Percentiles rank a stretch among this genome's conserved stretches.
These are phyloP conservation scores for Thermochaetoides dissita DNA, from an alignment of 2,329 filamentous ascomycete species.

Conservation along the genomic window DNA sequence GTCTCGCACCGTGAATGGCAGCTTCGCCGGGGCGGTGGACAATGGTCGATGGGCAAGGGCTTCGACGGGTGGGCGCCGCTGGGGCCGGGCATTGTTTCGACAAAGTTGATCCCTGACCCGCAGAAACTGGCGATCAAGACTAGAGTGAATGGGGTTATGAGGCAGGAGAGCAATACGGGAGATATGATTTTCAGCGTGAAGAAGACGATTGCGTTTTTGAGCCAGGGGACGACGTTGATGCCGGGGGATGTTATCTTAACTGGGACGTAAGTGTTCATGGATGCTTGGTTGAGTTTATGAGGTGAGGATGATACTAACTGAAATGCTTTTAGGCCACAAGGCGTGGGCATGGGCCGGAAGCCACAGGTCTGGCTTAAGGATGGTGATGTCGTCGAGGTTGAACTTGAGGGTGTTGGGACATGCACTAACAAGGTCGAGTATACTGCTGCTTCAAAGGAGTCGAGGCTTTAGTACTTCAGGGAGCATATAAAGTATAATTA, in stretches of 20 bases:
- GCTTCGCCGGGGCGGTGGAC: conserved; percentile 49
- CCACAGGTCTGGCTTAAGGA: conserved; percentile 56
- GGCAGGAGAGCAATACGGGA: conserved; percentile 41
- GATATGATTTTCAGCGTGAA: conserved; percentile 52
- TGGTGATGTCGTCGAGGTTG: conserved; percentile 56
- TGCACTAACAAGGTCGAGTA: conserved; percentile 40
- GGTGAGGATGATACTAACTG: too few relatives aligned
- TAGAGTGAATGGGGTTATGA: conserved; percentile 42
- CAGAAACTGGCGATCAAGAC: conserved; percentile 43
- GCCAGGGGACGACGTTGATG: conserved; percentile 46
- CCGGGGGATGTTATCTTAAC: conserved; percentile 55
- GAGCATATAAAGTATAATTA: not conserved
- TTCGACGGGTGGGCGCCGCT: conserved; percentile 66
- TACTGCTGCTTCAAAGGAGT: conserved; percentile 16
- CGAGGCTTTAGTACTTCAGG: conserved; percentile 13
- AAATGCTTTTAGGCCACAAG: conserved; percentile 40
- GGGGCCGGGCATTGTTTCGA: conserved; percentile 55
- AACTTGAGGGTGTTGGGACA: conserved; percentile 50
- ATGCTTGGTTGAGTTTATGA: not conserved
- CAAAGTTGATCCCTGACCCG: conserved; percentile 39
- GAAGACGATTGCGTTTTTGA: conserved; percentile 45
- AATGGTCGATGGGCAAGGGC: conserved; percentile 60
- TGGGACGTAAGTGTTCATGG: conserved; percentile 35
- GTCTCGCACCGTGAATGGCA: conserved; percentile 72
- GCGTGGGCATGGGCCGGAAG: conserved; percentile 56